Percentiles rank a stretch among this genome's conserved stretches.
Conservation (phyloP, 31 red algal species). For the Endocladia muricata region DNA sequence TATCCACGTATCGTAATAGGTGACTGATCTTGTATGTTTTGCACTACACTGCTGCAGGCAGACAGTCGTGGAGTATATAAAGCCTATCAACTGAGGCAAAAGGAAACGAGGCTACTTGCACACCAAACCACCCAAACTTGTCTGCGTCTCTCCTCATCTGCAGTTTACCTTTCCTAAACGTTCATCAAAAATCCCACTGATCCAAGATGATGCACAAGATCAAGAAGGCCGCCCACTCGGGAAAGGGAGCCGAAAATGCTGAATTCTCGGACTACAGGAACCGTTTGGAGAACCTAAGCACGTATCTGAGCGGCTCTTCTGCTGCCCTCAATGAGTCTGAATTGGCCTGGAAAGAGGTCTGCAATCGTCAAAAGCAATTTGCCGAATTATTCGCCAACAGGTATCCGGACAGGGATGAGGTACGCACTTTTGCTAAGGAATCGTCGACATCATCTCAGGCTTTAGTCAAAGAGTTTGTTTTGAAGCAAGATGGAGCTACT, state of each 20-base stretch:
- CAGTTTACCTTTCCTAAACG: no score
- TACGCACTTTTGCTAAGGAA: constrained; percentile 50
- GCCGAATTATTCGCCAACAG: constrained; percentile 60
- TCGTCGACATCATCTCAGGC: constrained; percentile 46
- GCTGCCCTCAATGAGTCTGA: constrained; percentile 52
- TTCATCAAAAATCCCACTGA: not conserved
- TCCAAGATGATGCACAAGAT: constrained; percentile 84
- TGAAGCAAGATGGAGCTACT: constrained; percentile 49
- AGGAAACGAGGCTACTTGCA: no score
- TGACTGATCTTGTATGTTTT: no score
- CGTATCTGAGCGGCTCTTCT: constrained; percentile 33
- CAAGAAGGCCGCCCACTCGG: constrained; percentile 44
- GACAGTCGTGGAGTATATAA: no score
- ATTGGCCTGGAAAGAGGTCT: constrained; percentile 51
- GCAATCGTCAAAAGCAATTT: constrained; percentile 50
- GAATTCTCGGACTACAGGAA: constrained; percentile 63
- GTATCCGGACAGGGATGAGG: constrained; percentile 63
- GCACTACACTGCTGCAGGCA: no score
- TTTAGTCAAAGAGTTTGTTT: constrained; percentile 60
- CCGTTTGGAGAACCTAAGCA: constrained; percentile 29
- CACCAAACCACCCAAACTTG: no score
- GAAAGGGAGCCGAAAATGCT: constrained; percentile 46
- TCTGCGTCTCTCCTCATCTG: no score
- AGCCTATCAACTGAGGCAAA: no score
- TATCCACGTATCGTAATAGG: no score